These are phyloP conservation scores for Bassia scoparia DNA, from an alignment of 148 eudicot species.

Conservation along the genomic window DNA sequence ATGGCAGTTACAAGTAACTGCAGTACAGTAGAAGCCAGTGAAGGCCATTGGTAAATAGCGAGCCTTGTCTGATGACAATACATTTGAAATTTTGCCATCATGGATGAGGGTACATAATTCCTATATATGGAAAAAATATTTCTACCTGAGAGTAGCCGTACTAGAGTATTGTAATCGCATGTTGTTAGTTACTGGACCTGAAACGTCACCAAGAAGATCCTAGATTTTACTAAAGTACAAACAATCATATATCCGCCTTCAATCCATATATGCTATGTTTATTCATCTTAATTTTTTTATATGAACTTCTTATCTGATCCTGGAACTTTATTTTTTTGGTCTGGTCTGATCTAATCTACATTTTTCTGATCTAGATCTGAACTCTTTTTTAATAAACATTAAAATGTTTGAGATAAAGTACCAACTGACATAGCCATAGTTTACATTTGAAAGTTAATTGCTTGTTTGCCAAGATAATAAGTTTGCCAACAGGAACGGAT, in stretches of 20 bases:
- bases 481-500: no score
- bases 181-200: conserved; percentile 35
- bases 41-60: conserved; percentile 53
- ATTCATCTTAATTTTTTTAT: no score
- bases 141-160: conserved; percentile 48
- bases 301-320: no score
- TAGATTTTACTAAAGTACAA: conserved; percentile 46
- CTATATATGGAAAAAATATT: conserved; percentile 39
- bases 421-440: no score
- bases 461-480: no score
- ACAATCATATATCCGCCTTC: conserved; percentile 42
- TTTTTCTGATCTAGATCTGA: no score
- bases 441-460: no score
- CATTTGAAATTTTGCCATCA: conserved; percentile 45
- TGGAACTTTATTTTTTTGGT: no score
- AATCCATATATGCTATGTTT: no score
- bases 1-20: conserved; percentile 44
- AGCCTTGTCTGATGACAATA: conserved; percentile 50
- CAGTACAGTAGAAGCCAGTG: conserved; percentile 35
- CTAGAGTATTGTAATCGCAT: conserved; percentile 41
- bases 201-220: conserved; percentile 40
- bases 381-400: no score
- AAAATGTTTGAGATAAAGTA: no score
- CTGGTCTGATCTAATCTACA: no score
- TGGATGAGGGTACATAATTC: conserved; percentile 49